A percentile compares a stretch with the other conserved stretches of the same genome.
These are phyloP conservation scores for Escovopsis weberi DNA, from an alignment of 2,329 filamentous ascomycete species.

Conservation along the genomic window DNA sequence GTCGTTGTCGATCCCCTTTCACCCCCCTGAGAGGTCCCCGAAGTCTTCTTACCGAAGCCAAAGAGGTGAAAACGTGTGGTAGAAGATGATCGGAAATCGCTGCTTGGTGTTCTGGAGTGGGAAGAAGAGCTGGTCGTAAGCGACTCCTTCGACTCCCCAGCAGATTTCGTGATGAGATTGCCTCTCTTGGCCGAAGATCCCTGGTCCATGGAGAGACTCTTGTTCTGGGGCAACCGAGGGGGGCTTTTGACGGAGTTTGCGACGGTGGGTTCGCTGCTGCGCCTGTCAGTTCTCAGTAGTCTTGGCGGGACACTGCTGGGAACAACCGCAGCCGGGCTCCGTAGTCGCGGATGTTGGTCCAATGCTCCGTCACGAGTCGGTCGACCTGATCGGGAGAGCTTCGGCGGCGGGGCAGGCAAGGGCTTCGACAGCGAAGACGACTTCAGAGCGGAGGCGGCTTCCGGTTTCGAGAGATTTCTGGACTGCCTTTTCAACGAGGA, in stretches of 20 bases:
- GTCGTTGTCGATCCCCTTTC: conserved; percentile 23
- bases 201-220: conserved; percentile 14
- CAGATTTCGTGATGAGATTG: too few relatives aligned
- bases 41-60: conserved; percentile 50
- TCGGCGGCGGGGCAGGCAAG: conserved; percentile 15
- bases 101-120: conserved; percentile 33
- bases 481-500: conserved; percentile 21
- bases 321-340: conserved; percentile 38
- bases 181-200: too few relatives aligned
- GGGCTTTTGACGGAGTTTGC: conserved; percentile 22
- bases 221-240: conserved; percentile 12
- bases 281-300: conserved; percentile 30
- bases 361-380: conserved; percentile 57
- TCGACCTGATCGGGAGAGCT: conserved; percentile 35
- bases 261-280: conserved; percentile 25
- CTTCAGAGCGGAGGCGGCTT: conserved; percentile 21
- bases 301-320: conserved; percentile 45
- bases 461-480: conserved; percentile 13
- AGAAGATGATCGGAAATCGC: conserved; percentile 39
- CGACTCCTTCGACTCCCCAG: conserved; percentile 10
- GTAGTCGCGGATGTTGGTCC: conserved; percentile 42
- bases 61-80: conserved; percentile 65
- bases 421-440: conserved; percentile 12
- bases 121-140: conserved; percentile 9
- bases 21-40: conserved; percentile 32